A percentile compares a stretch with the other conserved stretches of the same genome.
phyloP scores from a whole-genome alignment of 2,329 filamentous ascomycete genomes.

The Acrodontium crateriforme region DNA sequence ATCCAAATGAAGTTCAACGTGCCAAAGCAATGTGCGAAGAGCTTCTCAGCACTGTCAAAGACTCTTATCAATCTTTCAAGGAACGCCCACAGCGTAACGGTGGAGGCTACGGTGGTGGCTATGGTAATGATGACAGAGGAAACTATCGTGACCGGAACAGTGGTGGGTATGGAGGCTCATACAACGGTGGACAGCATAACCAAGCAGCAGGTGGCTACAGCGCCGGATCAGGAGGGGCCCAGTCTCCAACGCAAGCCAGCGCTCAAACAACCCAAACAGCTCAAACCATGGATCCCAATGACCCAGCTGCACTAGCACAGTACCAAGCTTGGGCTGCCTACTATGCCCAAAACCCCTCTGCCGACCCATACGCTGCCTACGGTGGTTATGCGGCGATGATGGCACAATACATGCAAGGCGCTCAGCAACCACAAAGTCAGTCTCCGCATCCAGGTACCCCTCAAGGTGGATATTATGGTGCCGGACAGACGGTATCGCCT shows the following conservation, averaged over 20 bases:
- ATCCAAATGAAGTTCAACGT: conserved; percentile 69
- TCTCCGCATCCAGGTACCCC: no score
- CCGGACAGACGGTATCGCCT: no score
- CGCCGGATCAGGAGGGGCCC: conserved; percentile 10
- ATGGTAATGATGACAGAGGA: conserved; percentile 17
- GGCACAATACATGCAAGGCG: conserved; percentile 10
- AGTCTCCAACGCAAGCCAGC: conserved; percentile 14
- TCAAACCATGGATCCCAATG: conserved; percentile 10
- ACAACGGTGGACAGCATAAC: conserved; percentile 5
- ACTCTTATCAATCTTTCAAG: conserved; percentile 85
- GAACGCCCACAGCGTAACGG: conserved; percentile 32
- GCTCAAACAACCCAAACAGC: conserved; percentile 14
- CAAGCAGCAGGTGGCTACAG: conserved; percentile 6
- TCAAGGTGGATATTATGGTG: no score
- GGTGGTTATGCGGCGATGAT: conserved; percentile 47
- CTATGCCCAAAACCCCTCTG: conserved; percentile 69
- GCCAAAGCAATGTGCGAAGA: conserved; percentile 85
- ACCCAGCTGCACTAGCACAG: no score
- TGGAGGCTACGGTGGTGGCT: conserved; percentile 25
- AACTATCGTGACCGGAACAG: conserved; percentile 8
- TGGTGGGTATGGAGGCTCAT: conserved; percentile 6
- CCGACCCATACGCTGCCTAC: conserved; percentile 80
- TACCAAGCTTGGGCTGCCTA: conserved; percentile 58
- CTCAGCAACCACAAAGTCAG: no score
- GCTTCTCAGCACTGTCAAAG: conserved; percentile 69